phyloP scores from a whole-genome alignment of 768 basidiomycete species.

The Suillus lakei region DNA sequence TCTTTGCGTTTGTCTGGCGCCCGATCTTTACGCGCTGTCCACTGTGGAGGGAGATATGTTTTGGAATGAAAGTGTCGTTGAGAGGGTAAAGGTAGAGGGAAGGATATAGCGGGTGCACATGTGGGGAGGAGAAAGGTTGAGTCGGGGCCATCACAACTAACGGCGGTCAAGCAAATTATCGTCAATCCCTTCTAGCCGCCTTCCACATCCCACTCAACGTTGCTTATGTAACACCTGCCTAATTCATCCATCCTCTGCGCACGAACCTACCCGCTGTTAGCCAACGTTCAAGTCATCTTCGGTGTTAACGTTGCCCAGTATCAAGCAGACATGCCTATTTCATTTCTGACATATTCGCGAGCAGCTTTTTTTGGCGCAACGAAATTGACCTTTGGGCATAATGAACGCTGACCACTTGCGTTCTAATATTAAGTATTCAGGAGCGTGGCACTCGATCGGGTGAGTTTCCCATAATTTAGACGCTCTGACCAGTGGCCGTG shows the following conservation, averaged over 20 bases:
- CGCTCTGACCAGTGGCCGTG: background rate
- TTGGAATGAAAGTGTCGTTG: conserved; percentile 93
- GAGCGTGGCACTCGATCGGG: background rate
- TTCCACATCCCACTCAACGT: conserved; percentile 6
- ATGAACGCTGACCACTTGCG: background rate
- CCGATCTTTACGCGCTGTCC: conserved; percentile 88
- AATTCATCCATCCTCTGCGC: background rate
- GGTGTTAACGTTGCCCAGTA: background rate
- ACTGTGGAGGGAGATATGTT: conserved; percentile 80
- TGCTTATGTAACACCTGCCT: conserved; percentile 5
- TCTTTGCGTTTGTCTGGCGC: conserved; percentile 94
- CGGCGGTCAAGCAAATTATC: conserved; percentile 11
- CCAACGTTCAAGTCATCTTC: background rate
- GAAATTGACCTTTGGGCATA: background rate
- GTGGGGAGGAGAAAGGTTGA: conserved; percentile 34
- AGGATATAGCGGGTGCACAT: conserved; percentile 32
- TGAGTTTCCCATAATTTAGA: background rate
- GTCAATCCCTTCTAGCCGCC: conserved; percentile 4
- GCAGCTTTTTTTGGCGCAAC: background rate
- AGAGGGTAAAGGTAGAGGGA: conserved; percentile 84
- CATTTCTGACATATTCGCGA: background rate
- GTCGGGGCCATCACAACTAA: conserved; percentile 37
- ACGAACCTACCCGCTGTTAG: background rate
- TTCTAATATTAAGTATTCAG: background rate
- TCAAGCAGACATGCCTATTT: background rate